Percentiles rank a stretch among this genome's conserved stretches.
Evolutionary conservation across 345 rosid species (phyloP).

Genomic region (Erodium maritimum): DNA sequence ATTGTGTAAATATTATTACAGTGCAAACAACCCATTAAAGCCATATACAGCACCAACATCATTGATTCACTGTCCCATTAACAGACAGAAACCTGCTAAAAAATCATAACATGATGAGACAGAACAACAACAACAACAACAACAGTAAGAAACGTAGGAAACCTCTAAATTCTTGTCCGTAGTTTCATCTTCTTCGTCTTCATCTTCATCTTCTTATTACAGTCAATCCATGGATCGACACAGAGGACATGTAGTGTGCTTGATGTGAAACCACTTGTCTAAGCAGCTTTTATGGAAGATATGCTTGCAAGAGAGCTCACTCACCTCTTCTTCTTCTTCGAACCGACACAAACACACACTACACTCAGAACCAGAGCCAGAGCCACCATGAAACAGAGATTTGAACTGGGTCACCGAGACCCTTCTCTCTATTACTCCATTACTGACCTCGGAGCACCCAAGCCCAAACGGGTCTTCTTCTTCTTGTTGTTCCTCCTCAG

Average conservation of each 20-base stretch:
- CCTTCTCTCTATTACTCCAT: slow-evolving; percentile 18
- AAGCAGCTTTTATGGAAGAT: slow-evolving; percentile 67
- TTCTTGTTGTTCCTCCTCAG: too few species aligned
- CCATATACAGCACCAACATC: too few species aligned
- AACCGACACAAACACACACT: slow-evolving; percentile 71
- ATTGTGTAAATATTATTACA: too few species aligned
- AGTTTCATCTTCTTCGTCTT: too few species aligned
- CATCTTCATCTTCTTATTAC: too few species aligned
- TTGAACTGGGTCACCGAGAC: slow-evolving; percentile 43
- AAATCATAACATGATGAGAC: too few species aligned
- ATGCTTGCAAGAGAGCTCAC: slow-evolving; percentile 71
- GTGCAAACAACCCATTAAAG: too few species aligned
- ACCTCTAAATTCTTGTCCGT: too few species aligned
- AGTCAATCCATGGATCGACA: slow-evolving; percentile 74
- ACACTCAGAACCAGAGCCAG: slow-evolving; percentile 20
- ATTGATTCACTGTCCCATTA: too few species aligned
- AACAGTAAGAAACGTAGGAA: too few species aligned
- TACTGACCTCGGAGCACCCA: slow-evolving; percentile 3
- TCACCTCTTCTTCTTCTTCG: slow-evolving; percentile 68
- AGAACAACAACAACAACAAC: too few species aligned
- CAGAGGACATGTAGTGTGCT: slow-evolving; percentile 56
- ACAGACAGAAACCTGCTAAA: too few species aligned
- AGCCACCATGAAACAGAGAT: slow-evolving; percentile 13
- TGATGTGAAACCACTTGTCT: slow-evolving; percentile 60
- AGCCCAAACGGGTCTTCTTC: slow-evolving; percentile 23